phyloP scores from a whole-genome alignment of 768 basidiomycete species.

The Filobasidium floriforme region DNA sequence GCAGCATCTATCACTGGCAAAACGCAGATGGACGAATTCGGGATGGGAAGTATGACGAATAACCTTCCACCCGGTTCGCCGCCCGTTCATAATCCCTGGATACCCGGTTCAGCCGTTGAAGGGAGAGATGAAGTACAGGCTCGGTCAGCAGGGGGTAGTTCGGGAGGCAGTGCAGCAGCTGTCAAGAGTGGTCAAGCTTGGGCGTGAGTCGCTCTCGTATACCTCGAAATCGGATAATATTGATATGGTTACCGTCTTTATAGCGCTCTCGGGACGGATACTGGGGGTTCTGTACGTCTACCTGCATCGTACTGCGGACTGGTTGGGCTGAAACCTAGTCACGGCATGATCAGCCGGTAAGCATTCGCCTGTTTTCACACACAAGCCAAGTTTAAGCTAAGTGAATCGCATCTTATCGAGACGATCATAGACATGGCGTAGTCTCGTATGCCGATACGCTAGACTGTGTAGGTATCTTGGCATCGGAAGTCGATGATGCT shows the following conservation, averaged over 20 bases:
- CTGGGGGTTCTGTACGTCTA: constrained; percentile 84
- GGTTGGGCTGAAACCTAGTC: constrained; percentile 88
- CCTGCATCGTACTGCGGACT: constrained; percentile 92
- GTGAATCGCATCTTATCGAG: too few relatives aligned
- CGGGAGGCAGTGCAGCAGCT: constrained; percentile 89
- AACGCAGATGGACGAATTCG: constrained; percentile 95
- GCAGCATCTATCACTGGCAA: constrained; percentile 71
- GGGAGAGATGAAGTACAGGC: constrained; percentile 39
- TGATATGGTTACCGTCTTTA: constrained; percentile 10
- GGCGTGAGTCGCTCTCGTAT: constrained; percentile 56
- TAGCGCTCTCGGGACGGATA: constrained; percentile 88
- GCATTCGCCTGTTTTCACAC: constrained; percentile 22
- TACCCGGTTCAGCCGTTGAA: constrained; percentile 27
- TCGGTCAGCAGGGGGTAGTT: constrained; percentile 81
- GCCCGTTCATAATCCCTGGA: constrained; percentile 69
- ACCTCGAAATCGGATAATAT: neutral
- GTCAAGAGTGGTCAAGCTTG: constrained; percentile 76
- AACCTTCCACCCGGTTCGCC: constrained; percentile 69
- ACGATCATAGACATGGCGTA: constrained; percentile 64
- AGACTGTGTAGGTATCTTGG: constrained; percentile 85
- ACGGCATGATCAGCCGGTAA: constrained; percentile 79
- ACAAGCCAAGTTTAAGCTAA: too few relatives aligned
- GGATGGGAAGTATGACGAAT: constrained; percentile 86
- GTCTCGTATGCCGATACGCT: constrained; percentile 90
- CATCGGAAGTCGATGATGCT: constrained; percentile 51